A percentile compares a stretch with the other conserved stretches of the same genome.
Conservation (phyloP, 139 green algal species). For the Deuterostichococcus epilithicus region DNA sequence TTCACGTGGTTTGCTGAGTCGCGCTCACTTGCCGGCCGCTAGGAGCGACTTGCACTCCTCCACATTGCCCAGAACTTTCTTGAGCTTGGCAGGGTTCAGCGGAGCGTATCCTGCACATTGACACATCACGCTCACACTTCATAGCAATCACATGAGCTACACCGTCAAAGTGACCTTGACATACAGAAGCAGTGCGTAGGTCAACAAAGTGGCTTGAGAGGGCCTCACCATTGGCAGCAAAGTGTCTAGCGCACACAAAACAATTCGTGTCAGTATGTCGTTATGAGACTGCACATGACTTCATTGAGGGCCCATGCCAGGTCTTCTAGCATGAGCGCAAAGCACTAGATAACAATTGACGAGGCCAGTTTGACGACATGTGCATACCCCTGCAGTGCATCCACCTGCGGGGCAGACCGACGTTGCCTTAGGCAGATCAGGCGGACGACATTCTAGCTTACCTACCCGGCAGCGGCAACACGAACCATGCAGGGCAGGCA, state of each 20-base stretch:
- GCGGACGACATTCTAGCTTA: no score
- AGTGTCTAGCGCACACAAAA: background rate
- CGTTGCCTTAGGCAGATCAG: no score
- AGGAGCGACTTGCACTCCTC: conserved; percentile 28
- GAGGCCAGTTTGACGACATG: background rate
- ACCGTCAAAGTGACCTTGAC: conserved; percentile 4
- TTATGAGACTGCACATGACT: background rate
- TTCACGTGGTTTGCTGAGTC: background rate
- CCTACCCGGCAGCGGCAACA: background rate
- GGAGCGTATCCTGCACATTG: conserved; percentile 13
- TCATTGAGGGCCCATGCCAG: background rate
- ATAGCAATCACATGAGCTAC: conserved; percentile 25
- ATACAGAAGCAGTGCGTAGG: background rate
- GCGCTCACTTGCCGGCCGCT: conserved; percentile 27
- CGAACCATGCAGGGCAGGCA: conserved; percentile 40
- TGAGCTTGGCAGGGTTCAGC: conserved; percentile 19
- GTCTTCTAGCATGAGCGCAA: background rate
- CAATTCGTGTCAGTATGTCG: no score
- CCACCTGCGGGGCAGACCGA: no score
- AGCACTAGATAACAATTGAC: background rate
- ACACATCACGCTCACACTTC: conserved; percentile 23
- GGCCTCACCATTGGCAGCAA: background rate
- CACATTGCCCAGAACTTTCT: conserved; percentile 30
- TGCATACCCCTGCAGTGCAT: background rate
- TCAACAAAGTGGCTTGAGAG: background rate